Evolutionary conservation across 768 basidiomycete species (phyloP), one percentile per base, ranked within the genome.

Genomic region (Collybia sp.): DNA sequence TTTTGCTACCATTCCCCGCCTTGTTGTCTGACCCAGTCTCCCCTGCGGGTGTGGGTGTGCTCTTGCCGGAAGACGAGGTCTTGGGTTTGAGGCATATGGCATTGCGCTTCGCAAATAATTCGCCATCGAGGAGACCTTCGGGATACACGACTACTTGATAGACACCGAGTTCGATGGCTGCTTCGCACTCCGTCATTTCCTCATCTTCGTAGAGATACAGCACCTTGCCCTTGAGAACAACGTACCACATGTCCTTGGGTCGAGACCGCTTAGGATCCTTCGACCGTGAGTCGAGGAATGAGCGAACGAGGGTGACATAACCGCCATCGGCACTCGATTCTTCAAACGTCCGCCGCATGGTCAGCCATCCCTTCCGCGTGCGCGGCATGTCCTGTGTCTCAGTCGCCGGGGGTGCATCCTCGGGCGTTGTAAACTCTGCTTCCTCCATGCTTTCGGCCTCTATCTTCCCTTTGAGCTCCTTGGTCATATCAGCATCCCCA

Each of bases 201-300:
- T 96, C 93, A 64, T 94, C 89, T 64, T 95, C 93, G 67, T 96
- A 97, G 16, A 98, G 70, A 65, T 92, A 97, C 25, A 98, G 68
- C 33, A 95, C 83, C 57, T 82, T 86, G 37, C 88, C 90, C 73
- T 97, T 97, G 61, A 98, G 75, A 6, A 85, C 91, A 44, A 86
- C 88, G 61, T 85, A 96, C 83, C 89, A 96, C 78, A 79, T 85
- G 61, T 96, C 94, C 67, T 91, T 92, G 12, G 93, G 91, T 42
- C 88, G 76, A 12, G 86, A 82, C 35, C 79, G 74, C 58, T 85
- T 88, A 6, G 91, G 87, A 64, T 93, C 89, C 60, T 88, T 87
- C 42, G 88, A 89, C 46, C 88, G 76, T 13, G 88, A 71, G 56
- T 91, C 89, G 48, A 92, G 69, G 59, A 90, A 87, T 12, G 86